Evolutionary conservation across 371 early-diverging fungal species (phyloP).

Genomic region (Choanephora cucurbitarum): DNA sequence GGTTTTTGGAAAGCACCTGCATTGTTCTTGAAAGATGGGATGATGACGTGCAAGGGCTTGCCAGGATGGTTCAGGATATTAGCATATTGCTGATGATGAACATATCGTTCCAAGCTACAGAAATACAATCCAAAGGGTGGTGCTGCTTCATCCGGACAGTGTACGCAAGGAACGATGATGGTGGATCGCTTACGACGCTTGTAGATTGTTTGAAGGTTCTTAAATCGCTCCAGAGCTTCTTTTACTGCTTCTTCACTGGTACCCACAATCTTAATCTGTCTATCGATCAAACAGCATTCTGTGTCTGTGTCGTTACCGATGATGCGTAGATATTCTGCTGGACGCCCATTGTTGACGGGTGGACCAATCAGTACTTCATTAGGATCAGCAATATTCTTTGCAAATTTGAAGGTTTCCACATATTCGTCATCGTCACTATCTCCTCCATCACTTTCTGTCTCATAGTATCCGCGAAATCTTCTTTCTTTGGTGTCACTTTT

Average conservation of each 20-base stretch:
- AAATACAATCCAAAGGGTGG: constrained; percentile 21
- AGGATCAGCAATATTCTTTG: constrained; percentile 25
- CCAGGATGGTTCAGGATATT: constrained; percentile 7
- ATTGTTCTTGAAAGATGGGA: constrained; percentile 37
- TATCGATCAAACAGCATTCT: constrained; percentile 21
- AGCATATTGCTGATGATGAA: constrained; percentile 5
- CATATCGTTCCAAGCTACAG: constrained; percentile 24
- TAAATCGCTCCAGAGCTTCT: constrained; percentile 24
- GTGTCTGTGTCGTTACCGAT: constrained; percentile 30
- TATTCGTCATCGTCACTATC: constrained; percentile 19
- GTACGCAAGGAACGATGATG: constrained; percentile 21
- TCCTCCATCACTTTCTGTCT: constrained; percentile 27
- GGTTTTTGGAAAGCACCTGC: constrained; percentile 28
- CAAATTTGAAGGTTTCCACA: constrained; percentile 27
- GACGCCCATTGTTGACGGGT: constrained; percentile 8
- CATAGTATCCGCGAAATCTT: background rate
- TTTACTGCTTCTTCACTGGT: constrained; percentile 20
- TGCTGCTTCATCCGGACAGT: constrained; percentile 13
- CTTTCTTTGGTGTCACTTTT: background rate
- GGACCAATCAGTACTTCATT: constrained; percentile 19
- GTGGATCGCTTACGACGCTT: constrained; percentile 24
- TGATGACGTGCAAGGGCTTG: constrained; percentile 29
- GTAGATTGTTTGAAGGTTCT: constrained; percentile 26
- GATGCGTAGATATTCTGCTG: constrained; percentile 20
- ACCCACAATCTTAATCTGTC: constrained; percentile 25